A percentile compares a stretch with the other conserved stretches of the same genome.
Conservation (phyloP, 345 rosid species). For the Psidium guajava region DNA sequence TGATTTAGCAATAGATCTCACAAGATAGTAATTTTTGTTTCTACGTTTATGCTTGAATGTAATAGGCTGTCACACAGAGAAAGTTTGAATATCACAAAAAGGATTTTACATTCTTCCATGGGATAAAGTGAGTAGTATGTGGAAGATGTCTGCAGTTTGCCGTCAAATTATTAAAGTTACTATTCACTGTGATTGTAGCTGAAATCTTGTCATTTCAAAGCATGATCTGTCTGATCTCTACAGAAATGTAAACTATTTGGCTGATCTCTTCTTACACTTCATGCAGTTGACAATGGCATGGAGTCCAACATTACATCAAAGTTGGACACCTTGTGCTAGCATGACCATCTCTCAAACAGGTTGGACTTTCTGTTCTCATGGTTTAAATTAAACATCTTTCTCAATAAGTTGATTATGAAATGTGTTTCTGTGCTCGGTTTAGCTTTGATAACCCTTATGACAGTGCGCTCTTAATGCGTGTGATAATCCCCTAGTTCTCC, state of each 20-base stretch:
- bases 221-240: background rate
- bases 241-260: background rate
- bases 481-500: background rate
- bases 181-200: background rate
- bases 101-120: background rate
- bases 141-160: background rate
- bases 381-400: background rate
- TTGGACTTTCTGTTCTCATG: slow-evolving; percentile 7
- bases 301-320: slow-evolving; percentile 37
- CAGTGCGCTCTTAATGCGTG: background rate
- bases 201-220: background rate
- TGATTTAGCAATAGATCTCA: background rate
- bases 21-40: background rate
- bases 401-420: background rate
- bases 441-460: no score
- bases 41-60: background rate
- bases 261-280: slow-evolving; percentile 1
- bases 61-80: background rate
- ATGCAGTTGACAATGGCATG: slow-evolving; percentile 63
- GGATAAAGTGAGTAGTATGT: background rate
- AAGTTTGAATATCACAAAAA: background rate
- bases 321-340: slow-evolving; percentile 64
- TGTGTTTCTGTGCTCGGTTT: background rate
- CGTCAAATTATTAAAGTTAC: background rate
- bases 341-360: slow-evolving; percentile 45